Percentiles rank a stretch among this genome's conserved stretches.
Evolutionary conservation across 768 basidiomycete species (phyloP).

Genomic region (Tremella yokohamensis): DNA sequence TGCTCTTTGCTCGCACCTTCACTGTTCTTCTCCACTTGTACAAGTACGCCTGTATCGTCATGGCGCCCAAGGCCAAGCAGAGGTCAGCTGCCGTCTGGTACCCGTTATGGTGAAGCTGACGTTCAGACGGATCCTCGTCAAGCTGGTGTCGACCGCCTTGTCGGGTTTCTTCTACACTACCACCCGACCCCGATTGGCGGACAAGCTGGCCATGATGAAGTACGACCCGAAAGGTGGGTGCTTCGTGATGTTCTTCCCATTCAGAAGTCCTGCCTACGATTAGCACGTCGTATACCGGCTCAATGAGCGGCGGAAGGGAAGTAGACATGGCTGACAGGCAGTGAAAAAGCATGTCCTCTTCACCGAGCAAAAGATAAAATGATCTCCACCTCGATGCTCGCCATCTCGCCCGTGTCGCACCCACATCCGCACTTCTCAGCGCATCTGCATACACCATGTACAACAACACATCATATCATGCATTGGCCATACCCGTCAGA

Average conservation of each 20-base stretch:
- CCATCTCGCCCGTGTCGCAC: not conserved
- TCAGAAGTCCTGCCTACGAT: too few species aligned
- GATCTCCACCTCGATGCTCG: conserved; percentile 6
- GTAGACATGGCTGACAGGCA: conserved; percentile 7
- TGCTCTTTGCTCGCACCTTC: too few species aligned
- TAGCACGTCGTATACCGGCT: too few species aligned
- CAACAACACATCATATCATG: conserved; percentile 23
- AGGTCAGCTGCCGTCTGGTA: conserved; percentile 23
- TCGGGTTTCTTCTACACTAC: conserved; percentile 91
- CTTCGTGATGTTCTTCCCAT: not conserved
- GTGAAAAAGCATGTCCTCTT: conserved; percentile 49
- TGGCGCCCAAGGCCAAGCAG: conserved; percentile 44
- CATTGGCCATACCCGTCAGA: conserved; percentile 25
- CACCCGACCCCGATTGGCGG: conserved; percentile 66
- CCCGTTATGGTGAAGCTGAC: not conserved
- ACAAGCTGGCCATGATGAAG: conserved; percentile 83
- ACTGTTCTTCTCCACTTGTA: not conserved
- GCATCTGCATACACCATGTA: not conserved
- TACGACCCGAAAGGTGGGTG: conserved; percentile 77
- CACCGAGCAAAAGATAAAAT: conserved; percentile 49
- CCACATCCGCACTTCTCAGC: not conserved
- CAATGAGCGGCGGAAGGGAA: too few species aligned
- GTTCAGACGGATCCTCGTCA: conserved; percentile 75
- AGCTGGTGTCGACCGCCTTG: conserved; percentile 83
- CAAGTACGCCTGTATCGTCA: conserved; percentile 17